A percentile compares a stretch with the other conserved stretches of the same genome.
phyloP scores from a whole-genome alignment of 495 filamentous ascomycete genomes.

The Hypoxylon fragiforme region DNA sequence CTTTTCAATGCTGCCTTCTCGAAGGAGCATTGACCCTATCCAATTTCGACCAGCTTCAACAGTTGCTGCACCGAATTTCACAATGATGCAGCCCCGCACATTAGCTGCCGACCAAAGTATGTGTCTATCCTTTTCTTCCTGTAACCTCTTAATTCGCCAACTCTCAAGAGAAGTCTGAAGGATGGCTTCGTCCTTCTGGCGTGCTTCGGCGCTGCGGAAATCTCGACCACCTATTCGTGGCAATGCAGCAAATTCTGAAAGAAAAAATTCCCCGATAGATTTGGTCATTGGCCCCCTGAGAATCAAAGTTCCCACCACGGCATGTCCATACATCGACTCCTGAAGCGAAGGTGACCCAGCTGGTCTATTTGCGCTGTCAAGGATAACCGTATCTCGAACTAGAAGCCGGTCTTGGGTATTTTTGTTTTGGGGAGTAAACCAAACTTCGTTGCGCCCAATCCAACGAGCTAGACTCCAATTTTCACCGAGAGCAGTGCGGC shows the following conservation, averaged over 20 bases:
- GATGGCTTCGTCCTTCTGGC: constrained; percentile 47
- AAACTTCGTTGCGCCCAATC: constrained; percentile 84
- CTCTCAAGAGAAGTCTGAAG: constrained; percentile 42
- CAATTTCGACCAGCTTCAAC: constrained; percentile 56
- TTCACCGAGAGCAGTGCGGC: constrained; percentile 85
- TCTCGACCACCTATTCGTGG: constrained; percentile 85
- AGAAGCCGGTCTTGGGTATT: constrained; percentile 60
- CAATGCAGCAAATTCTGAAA: constrained; percentile 71
- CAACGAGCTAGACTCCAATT: constrained; percentile 80
- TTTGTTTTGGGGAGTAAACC: constrained; percentile 44
- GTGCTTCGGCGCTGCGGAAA: constrained; percentile 58
- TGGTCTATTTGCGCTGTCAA: constrained; percentile 58
- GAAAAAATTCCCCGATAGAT: constrained; percentile 66
- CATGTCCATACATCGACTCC: constrained; percentile 64
- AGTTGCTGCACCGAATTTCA: constrained; percentile 72
- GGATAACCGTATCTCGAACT: constrained; percentile 77
- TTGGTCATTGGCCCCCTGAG: constrained; percentile 74
- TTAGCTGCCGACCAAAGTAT: constrained; percentile 85
- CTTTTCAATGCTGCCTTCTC: constrained; percentile 52
- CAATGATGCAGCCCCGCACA: constrained; percentile 80
- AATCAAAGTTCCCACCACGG: constrained; percentile 81
- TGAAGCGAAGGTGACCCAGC: constrained; percentile 41
- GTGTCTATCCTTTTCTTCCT: constrained; percentile 58
- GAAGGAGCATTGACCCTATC: constrained; percentile 55
- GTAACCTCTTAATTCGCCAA: constrained; percentile 49